Percentiles rank a stretch among this genome's conserved stretches.
phyloP scores from a whole-genome alignment of 352 stramenopile species.

The Phytophthora hybrid region DNA sequence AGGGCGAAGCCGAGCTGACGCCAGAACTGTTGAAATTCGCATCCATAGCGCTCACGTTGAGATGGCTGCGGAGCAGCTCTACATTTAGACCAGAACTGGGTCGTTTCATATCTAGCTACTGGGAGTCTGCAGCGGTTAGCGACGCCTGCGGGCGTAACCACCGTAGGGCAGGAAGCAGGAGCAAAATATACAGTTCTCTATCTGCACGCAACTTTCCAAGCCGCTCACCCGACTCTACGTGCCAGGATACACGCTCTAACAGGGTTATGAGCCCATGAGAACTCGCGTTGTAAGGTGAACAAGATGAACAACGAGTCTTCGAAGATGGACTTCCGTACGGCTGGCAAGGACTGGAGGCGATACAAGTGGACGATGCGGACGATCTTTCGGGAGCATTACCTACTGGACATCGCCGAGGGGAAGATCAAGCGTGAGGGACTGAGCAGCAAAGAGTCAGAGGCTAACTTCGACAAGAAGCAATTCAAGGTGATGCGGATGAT shows the following conservation, averaged over 20 bases:
- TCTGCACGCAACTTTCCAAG: too few species aligned
- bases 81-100: too few species aligned
- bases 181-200: too few species aligned
- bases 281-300: neutral
- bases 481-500: constrained; percentile 17
- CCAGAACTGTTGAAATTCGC: too few species aligned
- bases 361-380: constrained; percentile 12
- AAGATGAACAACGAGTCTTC: neutral
- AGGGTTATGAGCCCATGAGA: constrained; percentile 17
- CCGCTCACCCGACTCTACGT: too few species aligned
- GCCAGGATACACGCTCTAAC: neutral
- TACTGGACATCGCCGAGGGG: neutral
- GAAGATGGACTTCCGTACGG: neutral
- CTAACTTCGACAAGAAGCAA: constrained; percentile 11
- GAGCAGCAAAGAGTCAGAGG: neutral
- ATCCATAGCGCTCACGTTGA: too few species aligned
- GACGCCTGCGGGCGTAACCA: too few species aligned
- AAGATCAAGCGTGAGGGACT: neutral
- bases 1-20: too few species aligned
- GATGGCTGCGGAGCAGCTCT: too few species aligned
- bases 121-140: too few species aligned
- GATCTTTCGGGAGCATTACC: neutral
- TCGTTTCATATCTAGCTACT: too few species aligned
- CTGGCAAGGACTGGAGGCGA: constrained; percentile 8
- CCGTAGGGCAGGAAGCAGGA: too few species aligned